Base-by-base conservation (phyloP, 2,329 filamentous ascomycete species). In the Fusarium tjaetaba region DNA sequence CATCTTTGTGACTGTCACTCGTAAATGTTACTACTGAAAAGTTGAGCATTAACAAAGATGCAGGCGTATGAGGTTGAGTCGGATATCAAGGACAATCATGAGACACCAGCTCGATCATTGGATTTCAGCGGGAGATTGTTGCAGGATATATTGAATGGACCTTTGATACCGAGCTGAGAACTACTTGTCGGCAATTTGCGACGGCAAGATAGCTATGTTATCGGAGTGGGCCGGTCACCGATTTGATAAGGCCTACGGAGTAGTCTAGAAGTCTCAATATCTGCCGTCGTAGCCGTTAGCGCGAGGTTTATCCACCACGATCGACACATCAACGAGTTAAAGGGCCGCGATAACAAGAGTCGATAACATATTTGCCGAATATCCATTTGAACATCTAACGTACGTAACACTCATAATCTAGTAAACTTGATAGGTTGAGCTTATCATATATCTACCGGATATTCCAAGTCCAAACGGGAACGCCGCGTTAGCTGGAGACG, bases 221-320 rank as follows among this genome's bases (percentile, higher is more conserved):
- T 3, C 48, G 48, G 48, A 51, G 48, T 51, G 48, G 30, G 48
- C 48, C 48, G 48, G 30, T 36, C n/a, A 11, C 48, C 48, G 48
- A 34, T 24, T 24, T 28, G 48, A 36, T 51, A 51, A 51, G 48
- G 30, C 15, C 26, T 10, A 30, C 14, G 26, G 26, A 46, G 26
- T 5, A 15, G 45, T 4, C 10, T 11, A 32, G 15, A 32, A 34
- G 30, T 32, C 15, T 5, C 4, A 24, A 24, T 2, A n/a, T 51
- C n/a, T 36, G 48, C 48, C 48, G 48, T 51, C 48, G n/a, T 32
- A 51, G 48, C 48, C 48, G 48, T 36, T 51, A 51, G 48, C 48
- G 30, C 30, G 20, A 51, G 3, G 16, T 24, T 51, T 4, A 26
- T 51, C 30, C 48, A 51, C n/a, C 6, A 20, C 30, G 2, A 20